Evolutionary conservation across 371 early-diverging fungal species (phyloP).

Genomic region (Haplosporangium sp.): DNA sequence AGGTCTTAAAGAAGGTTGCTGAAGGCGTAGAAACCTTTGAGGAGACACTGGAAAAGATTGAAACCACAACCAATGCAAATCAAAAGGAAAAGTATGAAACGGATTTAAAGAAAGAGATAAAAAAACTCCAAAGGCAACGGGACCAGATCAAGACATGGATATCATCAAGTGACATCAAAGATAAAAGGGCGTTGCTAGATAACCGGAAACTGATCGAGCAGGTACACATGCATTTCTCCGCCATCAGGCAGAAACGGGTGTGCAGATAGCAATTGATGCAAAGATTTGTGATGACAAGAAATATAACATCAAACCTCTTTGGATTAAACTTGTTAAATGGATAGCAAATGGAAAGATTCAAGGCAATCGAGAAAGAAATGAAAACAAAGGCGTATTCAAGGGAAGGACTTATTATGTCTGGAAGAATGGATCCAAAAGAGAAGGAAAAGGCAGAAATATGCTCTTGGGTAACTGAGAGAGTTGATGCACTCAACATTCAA

Average conservation of each 20-base stretch:
- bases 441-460: conserved; percentile 87
- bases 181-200: conserved; percentile 88
- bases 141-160: conserved; percentile 98
- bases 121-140: conserved; percentile 93
- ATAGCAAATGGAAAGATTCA: conserved; percentile 97
- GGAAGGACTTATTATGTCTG: conserved; percentile 87
- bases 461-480: conserved; percentile 83
- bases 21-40: conserved; percentile 97
- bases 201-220: conserved; percentile 93
- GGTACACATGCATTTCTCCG: conserved; percentile 43
- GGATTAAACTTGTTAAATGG: neutral
- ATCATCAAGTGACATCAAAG: conserved; percentile 93
- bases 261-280: neutral
- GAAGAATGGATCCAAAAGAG: conserved; percentile 92
- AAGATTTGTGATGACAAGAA: neutral
- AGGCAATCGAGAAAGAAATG: conserved; percentile 96
- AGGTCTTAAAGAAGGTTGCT: conserved; percentile 92
- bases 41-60: conserved; percentile 88
- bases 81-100: conserved; percentile 96
- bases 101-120: conserved; percentile 97
- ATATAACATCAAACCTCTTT: neutral
- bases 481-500: conserved; percentile 87
- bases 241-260: neutral
- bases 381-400: conserved; percentile 98
- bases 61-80: conserved; percentile 79